Percentiles rank a stretch among this genome's conserved stretches.
Conservation (phyloP, 73 alveolate species). For the Paramecium pentaurelia region DNA sequence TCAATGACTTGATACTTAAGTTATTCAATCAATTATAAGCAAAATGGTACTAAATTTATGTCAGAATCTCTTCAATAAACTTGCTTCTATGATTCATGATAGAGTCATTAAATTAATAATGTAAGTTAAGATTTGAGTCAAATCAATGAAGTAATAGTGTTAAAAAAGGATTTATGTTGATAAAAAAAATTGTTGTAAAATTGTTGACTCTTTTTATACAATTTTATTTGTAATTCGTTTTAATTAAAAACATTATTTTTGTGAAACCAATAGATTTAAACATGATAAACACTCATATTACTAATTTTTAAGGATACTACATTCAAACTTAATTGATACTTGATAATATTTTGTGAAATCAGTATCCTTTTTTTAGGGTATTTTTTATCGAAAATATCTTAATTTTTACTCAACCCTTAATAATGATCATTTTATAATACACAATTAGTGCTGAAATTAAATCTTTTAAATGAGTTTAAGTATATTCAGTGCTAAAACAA, state of each 20-base stretch:
- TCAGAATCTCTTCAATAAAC: background rate
- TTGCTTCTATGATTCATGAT: background rate
- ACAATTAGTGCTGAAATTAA: background rate
- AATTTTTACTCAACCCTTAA: background rate
- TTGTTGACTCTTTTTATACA: background rate
- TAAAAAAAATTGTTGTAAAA: background rate
- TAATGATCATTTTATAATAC: background rate
- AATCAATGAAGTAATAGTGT: background rate
- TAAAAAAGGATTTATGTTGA: background rate
- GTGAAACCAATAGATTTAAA: background rate
- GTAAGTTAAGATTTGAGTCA: background rate
- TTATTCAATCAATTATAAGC: background rate
- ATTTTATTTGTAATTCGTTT: background rate
- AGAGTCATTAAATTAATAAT: background rate
- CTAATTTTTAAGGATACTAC: background rate
- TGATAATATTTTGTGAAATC: background rate
- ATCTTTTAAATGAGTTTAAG: conserved; percentile 36
- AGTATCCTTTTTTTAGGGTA: background rate
- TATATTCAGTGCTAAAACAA: conserved; percentile 39
- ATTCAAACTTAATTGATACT: background rate
- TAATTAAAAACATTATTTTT: background rate
- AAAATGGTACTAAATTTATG: background rate
- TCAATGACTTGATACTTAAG: background rate
- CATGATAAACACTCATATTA: background rate
- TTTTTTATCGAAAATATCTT: background rate